These are phyloP conservation scores for Candolleomyces aberdarensis DNA, from an alignment of 768 basidiomycete species.

Conservation along the genomic window DNA sequence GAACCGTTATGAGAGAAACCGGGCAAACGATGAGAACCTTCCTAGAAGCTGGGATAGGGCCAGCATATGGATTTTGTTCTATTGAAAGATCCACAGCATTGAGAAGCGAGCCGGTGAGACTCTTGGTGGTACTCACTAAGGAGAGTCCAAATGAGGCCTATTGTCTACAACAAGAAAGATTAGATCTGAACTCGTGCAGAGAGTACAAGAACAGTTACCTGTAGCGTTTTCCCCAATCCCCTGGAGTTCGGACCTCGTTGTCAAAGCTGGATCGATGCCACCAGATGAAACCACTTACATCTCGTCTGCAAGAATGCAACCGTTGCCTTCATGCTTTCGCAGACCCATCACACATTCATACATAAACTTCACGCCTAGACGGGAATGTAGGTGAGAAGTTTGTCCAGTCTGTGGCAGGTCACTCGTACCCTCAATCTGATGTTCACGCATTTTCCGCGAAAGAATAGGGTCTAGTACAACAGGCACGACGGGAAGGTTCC, in stretches of 20 bases:
- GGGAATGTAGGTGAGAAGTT: not conserved
- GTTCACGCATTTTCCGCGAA: constrained; percentile 70
- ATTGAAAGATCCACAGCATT: not conserved
- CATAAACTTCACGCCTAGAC: constrained; percentile 75
- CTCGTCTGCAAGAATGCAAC: constrained; percentile 96
- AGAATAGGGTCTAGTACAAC: constrained; percentile 93
- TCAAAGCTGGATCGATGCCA: constrained; percentile 1
- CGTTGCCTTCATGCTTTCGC: constrained; percentile 85
- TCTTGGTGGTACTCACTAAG: constrained; percentile 57
- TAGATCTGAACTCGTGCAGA: not conserved
- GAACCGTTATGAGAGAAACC: constrained; percentile 82
- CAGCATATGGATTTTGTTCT: constrained; percentile 85
- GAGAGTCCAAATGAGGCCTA: constrained; percentile 89
- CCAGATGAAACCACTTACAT: constrained; percentile 48
- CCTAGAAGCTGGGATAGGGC: constrained; percentile 51
- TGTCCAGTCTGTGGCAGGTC: not conserved
- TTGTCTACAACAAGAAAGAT: constrained; percentile 51
- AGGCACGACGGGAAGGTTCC: constrained; percentile 61
- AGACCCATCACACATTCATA: constrained; percentile 97
- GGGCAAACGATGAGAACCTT: constrained; percentile 94
- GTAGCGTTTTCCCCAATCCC: constrained; percentile 97
- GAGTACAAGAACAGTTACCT: constrained; percentile 36
- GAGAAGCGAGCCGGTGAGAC: not conserved
- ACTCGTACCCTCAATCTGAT: constrained; percentile 79
- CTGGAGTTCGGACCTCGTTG: constrained; percentile 27